Evolutionary conservation across 352 stramenopile species (phyloP), one percentile per base, ranked within the genome.

Genomic region (Phytophthora quininea): DNA sequence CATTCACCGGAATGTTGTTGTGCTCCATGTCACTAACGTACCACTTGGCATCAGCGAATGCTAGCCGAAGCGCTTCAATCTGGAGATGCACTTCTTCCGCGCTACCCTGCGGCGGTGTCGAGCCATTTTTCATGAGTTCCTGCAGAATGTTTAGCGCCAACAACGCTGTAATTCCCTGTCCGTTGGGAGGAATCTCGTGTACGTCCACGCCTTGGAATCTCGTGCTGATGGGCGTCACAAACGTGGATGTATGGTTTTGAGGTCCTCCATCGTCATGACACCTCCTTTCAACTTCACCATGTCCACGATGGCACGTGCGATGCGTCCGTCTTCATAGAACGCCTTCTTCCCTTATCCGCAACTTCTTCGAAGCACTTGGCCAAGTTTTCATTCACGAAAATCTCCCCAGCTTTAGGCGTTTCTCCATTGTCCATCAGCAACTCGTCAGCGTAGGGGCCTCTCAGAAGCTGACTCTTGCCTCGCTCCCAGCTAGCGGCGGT

Each of bases 141-240:
- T 81, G 72, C 24, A 99, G 80, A 50, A 98, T 93, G 51, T 98
- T 98, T 31, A 99, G 83, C 48, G 96, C 96, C 49, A 99, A 85
- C 6, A 99, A 76, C 37, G 89, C 96, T 19, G 95, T 94, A 71
- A 99, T 97, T n/a, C 97, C 97, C 75, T 99, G 96, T 51, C 96
- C 96, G 71, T 98, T 98, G 1, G 97, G 96, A 8, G 96, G 96
- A 40, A 98, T 90, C 77, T 99, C 94, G 74, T 97, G 95, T n/a
- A 99, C 74, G 29, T 94, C 77, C 19, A 97, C 70, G 3, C 86
- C 83, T 48, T 81, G 76, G 74, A 98, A 98, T 14, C 78, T 71
- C 29, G 89, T 92, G 37, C 80, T 89, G 51, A 99, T 98, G 2
- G 96, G 92, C 58, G 95, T 84, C 30, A 97, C 89, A 67, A 98